These are phyloP conservation scores for Hymenoscyphus scutula DNA, from an alignment of 2,329 filamentous ascomycete genomes.

Conservation along the genomic window DNA sequence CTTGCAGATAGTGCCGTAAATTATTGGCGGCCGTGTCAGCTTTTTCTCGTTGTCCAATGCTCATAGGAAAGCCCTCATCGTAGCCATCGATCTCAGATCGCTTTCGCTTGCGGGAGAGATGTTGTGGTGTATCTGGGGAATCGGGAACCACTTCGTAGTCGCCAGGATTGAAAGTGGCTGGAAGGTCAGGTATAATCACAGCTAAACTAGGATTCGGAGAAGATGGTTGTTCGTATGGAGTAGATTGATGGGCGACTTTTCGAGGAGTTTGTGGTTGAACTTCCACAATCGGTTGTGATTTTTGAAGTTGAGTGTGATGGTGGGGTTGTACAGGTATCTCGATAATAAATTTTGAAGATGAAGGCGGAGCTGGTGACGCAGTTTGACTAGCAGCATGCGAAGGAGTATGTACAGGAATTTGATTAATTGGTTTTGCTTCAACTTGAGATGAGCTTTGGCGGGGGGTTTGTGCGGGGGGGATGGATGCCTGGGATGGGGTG, in stretches of 20 bases:
- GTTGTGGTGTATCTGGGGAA: conserved; percentile 29
- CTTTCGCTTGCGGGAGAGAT: conserved; percentile 47
- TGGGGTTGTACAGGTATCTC: conserved; percentile 6
- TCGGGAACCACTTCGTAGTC: conserved; percentile 33
- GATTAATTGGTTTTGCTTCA: not conserved
- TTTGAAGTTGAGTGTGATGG: conserved; percentile 4
- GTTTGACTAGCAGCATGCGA: conserved; percentile 16
- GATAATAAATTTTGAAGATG: conserved; percentile 6
- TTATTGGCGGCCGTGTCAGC: conserved; percentile 71
- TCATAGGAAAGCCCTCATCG: conserved; percentile 57
- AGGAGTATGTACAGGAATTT: conserved; percentile 6
- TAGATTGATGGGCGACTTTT: conserved; percentile 8
- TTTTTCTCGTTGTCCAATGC: conserved; percentile 77
- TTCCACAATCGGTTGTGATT: conserved; percentile 9
- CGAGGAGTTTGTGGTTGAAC: conserved; percentile 4
- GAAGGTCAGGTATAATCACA: conserved; percentile 30
- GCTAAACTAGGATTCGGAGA: conserved; percentile 23
- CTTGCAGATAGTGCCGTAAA: conserved; percentile 66
- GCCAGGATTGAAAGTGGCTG: conserved; percentile 27
- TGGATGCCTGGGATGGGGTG: conserved; percentile 46
- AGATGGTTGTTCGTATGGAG: conserved; percentile 8
- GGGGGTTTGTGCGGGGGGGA: conserved; percentile 40
- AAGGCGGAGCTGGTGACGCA: conserved; percentile 12
- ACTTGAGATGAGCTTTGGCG: not conserved
- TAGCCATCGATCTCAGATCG: conserved; percentile 49